Evolutionary conservation across 768 basidiomycete genomes (phyloP).

Genomic region (Amanita polypyramis): DNA sequence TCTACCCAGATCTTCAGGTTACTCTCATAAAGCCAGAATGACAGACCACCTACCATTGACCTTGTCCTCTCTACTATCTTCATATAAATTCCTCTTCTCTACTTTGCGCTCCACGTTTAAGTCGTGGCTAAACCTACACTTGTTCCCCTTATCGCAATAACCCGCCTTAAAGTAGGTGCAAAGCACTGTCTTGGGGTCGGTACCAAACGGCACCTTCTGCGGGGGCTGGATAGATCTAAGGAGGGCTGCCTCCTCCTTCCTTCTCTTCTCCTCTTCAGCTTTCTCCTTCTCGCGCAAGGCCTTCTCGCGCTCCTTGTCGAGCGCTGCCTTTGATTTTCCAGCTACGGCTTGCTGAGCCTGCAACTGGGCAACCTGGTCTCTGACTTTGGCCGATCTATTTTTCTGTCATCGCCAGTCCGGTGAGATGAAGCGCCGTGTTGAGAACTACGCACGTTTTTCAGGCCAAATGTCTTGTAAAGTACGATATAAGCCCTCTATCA

Average conservation of each 20-base stretch:
- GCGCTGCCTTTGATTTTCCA: conserved; percentile 70
- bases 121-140: conserved; percentile 98
- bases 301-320: conserved; percentile 85
- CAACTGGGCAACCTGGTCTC: conserved; percentile 72
- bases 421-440: background rate
- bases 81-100: conserved; percentile 93
- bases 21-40: background rate
- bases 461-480: conserved; percentile 61
- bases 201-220: conserved; percentile 90
- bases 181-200: conserved; percentile 91
- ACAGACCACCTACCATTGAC: conserved; percentile 39
- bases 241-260: conserved; percentile 77
- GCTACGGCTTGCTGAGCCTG: conserved; percentile 63
- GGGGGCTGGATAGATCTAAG: conserved; percentile 61
- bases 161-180: conserved; percentile 93
- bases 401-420: conserved; percentile 37
- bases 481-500: conserved; percentile 16
- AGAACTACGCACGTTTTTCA: conserved; percentile 67
- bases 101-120: conserved; percentile 81
- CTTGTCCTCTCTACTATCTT: conserved; percentile 79
- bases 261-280: conserved; percentile 70
- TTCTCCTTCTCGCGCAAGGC: conserved; percentile 66
- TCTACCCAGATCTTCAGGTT: conserved; percentile 35
- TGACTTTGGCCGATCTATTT: conserved; percentile 91
- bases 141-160: conserved; percentile 84